Evolutionary conservation across 345 rosid genomes (phyloP).

Genomic region (Acer negundo): DNA sequence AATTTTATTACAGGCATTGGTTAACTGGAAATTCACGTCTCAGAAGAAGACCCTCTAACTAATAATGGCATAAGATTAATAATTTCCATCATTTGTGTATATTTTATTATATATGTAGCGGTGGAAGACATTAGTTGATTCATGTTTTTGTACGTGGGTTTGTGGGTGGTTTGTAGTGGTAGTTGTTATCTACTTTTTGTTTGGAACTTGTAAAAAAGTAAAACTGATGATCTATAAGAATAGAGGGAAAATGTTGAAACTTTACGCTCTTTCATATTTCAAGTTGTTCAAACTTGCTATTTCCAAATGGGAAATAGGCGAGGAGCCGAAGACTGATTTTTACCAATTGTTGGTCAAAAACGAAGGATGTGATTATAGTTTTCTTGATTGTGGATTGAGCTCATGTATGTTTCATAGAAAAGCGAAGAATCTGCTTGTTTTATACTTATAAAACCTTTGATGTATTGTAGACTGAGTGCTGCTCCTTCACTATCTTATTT

Average conservation of each 20-base stretch:
- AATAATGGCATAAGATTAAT: neutral
- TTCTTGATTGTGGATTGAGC: neutral
- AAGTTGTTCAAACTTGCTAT: constrained; percentile 6
- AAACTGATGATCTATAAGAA: neutral
- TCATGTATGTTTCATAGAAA: neutral
- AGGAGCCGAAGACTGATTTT: neutral
- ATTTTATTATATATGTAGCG: too few species aligned
- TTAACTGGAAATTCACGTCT: neutral
- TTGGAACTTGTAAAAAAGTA: neutral
- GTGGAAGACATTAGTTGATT: neutral
- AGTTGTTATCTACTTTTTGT: neutral
- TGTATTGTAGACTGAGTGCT: neutral
- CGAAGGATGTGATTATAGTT: neutral
- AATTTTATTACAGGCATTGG: neutral
- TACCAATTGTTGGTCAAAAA: neutral
- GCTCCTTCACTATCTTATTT: constrained; percentile 11
- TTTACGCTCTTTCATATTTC: neutral
- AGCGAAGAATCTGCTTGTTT: neutral
- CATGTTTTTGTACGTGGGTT: neutral
- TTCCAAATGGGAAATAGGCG: neutral
- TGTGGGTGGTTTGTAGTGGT: neutral
- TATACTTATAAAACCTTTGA: neutral
- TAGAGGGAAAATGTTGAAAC: neutral
- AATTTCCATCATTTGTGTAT: neutral
- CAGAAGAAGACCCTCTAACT: neutral